A percentile compares a stretch with the other conserved stretches of the same genome.
phyloP scores from a whole-genome alignment of 116 monocot species.

The Zostera marina region DNA sequence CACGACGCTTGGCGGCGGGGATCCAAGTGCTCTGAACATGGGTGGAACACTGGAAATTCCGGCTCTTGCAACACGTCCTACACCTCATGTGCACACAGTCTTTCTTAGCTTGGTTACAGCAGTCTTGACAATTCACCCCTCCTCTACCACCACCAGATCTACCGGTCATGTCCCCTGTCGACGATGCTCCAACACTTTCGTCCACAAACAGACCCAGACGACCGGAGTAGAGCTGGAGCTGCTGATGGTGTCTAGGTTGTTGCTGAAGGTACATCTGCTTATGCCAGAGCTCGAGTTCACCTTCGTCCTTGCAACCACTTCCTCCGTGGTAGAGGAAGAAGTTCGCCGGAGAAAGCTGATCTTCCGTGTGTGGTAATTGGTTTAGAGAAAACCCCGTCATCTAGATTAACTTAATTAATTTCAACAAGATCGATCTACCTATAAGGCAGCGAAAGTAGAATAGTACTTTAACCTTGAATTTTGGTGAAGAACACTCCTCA shows the following conservation, averaged over 20 bases:
- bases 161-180: neutral
- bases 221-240: constrained; percentile 17
- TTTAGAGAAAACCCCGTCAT: constrained; percentile 28
- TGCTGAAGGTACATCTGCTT: neutral
- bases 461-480: neutral
- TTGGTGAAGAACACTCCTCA: neutral
- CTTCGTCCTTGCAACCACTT: neutral
- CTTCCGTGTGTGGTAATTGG: neutral
- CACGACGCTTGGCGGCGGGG: constrained; percentile 84
- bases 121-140: constrained; percentile 83
- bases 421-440: too few species aligned
- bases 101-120: constrained; percentile 97
- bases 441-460: too few species aligned
- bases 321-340: constrained; percentile 17
- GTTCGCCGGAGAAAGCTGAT: constrained; percentile 11
- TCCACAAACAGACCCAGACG: constrained; percentile 16
- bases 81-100: constrained; percentile 86
- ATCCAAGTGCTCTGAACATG: constrained; percentile 98
- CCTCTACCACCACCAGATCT: constrained; percentile 17
- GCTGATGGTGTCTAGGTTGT: constrained; percentile 9
- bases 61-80: constrained; percentile 60
- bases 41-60: constrained; percentile 68
- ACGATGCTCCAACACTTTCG: constrained; percentile 2
- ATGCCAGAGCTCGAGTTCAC: constrained; percentile 30
- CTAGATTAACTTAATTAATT: neutral